Evolutionary conservation across 495 filamentous ascomycete species (phyloP), one percentile per base, ranked within the genome.

Genomic region (Lentithecium fluviatile): DNA sequence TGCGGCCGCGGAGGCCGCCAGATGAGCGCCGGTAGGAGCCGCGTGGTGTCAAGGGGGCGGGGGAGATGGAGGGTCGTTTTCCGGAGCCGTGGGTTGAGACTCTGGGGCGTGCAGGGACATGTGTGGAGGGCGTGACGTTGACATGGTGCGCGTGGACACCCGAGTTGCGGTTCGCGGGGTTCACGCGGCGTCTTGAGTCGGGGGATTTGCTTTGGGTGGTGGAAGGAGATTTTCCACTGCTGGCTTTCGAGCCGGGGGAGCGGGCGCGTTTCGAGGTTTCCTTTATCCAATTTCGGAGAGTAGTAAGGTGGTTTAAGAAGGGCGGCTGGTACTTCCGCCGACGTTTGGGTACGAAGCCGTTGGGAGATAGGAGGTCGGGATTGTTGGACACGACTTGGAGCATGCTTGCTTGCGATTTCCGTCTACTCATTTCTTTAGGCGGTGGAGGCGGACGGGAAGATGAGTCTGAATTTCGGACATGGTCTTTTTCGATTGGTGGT

Each of bases 231-330:
- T 54, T 68, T 17, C 26, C 50, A 37, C 77, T 86, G 48, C 74
- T 79, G 42, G 58, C 24, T 66, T 77, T 81, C 13, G 78, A 76
- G 43, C 72, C 73, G 12, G 88, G 88, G 32, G 88, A 90, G 45
- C 82, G 84, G 45, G 86, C 83, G 47, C 88, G 77, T 71, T 90
- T 91, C 34, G 87, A 83, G 46, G 85, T 87, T 57, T 90, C 87
- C 43, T 89, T 80, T 65, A 93, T 84, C 89, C 89, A 93, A 65
- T 90, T 87, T 67, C 97, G 97, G 74, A 96, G 84, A 20, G 87
- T 87, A 1, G 90, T 88, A 5, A 93, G 74, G 67, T 91, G 89
- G 65, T 86, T 86, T 45, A 90, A 82, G 47, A 93, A 82, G 25
- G 87, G 80, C 65, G 88, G 84, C 59, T 88, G 82, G 64, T 85